These are phyloP conservation scores for Sonneratia alba DNA, from an alignment of 345 rosid genomes.

Conservation along the genomic window DNA sequence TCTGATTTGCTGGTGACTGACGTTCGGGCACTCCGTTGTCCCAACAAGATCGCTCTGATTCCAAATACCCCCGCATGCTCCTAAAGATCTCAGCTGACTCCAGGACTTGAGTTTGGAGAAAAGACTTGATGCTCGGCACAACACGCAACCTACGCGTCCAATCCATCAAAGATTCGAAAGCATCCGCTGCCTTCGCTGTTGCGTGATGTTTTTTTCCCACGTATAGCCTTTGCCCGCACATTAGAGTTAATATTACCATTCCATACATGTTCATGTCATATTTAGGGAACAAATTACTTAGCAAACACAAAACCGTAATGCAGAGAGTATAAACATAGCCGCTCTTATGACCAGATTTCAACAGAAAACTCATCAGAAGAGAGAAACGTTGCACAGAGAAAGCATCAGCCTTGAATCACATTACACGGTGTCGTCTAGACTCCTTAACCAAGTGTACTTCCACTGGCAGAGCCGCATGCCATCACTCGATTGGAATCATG, in stretches of 20 bases:
- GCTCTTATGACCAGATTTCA: not conserved
- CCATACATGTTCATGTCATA: not conserved
- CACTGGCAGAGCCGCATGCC: not conserved
- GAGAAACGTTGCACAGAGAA: not conserved
- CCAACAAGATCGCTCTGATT: not conserved
- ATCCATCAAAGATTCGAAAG: not conserved
- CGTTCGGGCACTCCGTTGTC: no score
- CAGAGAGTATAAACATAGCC: not conserved
- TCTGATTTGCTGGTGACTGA: no score
- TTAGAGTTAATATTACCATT: not conserved
- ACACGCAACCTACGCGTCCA: not conserved
- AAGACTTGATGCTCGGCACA: not conserved
- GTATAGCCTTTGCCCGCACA: not conserved
- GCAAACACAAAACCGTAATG: not conserved
- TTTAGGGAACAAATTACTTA: not conserved
- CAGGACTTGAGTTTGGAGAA: not conserved
- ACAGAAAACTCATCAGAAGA: not conserved
- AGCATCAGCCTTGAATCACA: not conserved
- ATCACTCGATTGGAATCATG: conserved; percentile 65
- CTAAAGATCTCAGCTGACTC: not conserved
- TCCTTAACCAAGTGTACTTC: not conserved
- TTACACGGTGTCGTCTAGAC: not conserved
- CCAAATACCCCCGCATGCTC: not conserved
- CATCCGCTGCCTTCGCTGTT: not conserved
- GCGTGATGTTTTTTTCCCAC: not conserved